These are phyloP conservation scores for Epichloe festucae DNA, from an alignment of 2,329 filamentous ascomycete genomes.

Conservation along the genomic window DNA sequence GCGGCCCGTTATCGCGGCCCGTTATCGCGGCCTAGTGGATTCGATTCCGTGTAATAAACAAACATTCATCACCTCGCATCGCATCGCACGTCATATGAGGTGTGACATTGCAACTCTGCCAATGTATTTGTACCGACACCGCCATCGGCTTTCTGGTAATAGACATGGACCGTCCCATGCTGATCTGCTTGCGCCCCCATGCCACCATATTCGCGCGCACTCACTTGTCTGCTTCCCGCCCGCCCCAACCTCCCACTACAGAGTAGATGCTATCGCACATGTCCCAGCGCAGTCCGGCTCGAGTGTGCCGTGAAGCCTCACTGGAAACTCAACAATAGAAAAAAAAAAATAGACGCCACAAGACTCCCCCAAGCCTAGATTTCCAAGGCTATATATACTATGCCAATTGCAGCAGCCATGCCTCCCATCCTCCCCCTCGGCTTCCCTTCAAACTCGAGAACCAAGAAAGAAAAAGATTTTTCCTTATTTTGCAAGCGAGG, in stretches of 20 bases:
- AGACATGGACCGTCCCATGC: not conserved
- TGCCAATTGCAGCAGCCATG: not conserved
- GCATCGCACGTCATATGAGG: not conserved
- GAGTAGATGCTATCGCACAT: not conserved
- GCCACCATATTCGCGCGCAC: not conserved
- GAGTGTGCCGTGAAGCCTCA: not conserved
- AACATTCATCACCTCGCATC: not conserved
- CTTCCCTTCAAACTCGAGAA: not conserved
- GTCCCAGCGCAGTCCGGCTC: not conserved
- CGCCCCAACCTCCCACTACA: not conserved
- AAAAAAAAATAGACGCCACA: not conserved
- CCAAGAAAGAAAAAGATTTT: not conserved
- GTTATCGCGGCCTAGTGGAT: not conserved
- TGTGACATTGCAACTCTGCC: conserved; percentile 1
- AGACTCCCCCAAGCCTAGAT: not conserved
- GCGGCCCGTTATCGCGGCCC: not conserved
- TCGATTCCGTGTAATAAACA: not conserved
- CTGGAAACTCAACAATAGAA: not conserved
- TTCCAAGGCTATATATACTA: not conserved
- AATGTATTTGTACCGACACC: not conserved
- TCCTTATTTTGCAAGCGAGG: not conserved
- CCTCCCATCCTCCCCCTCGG: not conserved
- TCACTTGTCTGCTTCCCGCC: not conserved
- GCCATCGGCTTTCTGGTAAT: not conserved
- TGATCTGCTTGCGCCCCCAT: conserved; percentile 1